Evolutionary conservation across 371 early-diverging fungal genomes (phyloP).

Genomic region (Funneliformis caledonium): DNA sequence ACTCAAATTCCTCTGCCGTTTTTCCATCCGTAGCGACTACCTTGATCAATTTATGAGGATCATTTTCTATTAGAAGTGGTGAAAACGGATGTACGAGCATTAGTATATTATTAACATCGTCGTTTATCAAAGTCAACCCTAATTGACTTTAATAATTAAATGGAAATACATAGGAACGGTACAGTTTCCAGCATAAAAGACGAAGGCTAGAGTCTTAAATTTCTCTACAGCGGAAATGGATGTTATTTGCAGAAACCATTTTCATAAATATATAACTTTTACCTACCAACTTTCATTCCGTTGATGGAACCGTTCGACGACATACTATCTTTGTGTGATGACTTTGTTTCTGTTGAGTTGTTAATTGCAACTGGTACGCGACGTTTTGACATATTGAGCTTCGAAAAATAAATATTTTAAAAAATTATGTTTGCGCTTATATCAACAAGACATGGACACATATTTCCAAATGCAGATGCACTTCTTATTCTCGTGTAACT

Average conservation of each 20-base stretch:
- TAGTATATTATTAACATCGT: neutral
- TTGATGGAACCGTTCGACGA: constrained; percentile 8
- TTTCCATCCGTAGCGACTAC: constrained; percentile 83
- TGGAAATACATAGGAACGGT: too few species aligned
- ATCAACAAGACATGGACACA: neutral
- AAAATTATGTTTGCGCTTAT: neutral
- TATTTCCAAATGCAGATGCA: neutral
- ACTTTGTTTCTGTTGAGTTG: constrained; percentile 1
- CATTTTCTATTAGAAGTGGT: constrained; percentile 54
- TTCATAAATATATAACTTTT: neutral
- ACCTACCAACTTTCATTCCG: constrained; percentile 26
- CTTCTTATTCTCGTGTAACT: neutral
- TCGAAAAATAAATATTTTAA: constrained; percentile 11
- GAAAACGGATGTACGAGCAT: neutral
- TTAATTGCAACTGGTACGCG: constrained; percentile 6
- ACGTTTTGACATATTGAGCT: constrained; percentile 10
- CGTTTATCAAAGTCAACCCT: neutral
- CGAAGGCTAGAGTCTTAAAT: neutral
- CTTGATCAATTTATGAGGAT: constrained; percentile 51
- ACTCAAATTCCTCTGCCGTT: constrained; percentile 78
- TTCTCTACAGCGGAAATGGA: neutral
- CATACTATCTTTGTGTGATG: constrained; percentile 1
- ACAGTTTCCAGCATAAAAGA: neutral
- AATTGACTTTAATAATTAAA: too few species aligned
- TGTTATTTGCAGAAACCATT: neutral